phyloP scores from a whole-genome alignment of 371 early-diverging fungal genomes.

The Haplosporangium sp. region DNA sequence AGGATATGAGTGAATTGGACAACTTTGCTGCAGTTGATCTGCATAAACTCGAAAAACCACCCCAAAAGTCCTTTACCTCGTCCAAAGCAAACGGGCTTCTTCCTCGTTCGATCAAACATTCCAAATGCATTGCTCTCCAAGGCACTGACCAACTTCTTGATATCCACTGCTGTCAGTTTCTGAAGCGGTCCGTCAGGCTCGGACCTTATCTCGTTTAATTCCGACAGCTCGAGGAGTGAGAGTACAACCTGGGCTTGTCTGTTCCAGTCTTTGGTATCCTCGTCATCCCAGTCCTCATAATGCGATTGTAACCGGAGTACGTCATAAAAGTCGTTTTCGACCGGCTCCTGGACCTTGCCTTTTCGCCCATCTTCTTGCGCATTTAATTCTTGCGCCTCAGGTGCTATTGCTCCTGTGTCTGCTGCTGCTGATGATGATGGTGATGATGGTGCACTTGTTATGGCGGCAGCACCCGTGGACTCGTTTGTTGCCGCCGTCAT shows the following conservation, averaged over 20 bases:
- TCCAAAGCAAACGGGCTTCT: constrained; percentile 46
- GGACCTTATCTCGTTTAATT: constrained; percentile 30
- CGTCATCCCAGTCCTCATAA: constrained; percentile 52
- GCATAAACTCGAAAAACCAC: not conserved
- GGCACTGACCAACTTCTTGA: constrained; percentile 44
- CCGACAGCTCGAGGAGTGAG: constrained; percentile 34
- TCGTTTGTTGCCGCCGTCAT: not conserved
- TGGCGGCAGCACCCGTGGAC: too few relatives aligned
- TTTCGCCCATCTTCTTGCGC: not conserved
- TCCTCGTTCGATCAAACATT: constrained; percentile 50
- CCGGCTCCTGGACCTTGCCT: constrained; percentile 25
- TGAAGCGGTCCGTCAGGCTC: constrained; percentile 6
- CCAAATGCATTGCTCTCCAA: constrained; percentile 54
- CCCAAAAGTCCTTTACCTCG: constrained; percentile 26
- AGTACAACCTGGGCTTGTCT: constrained; percentile 36
- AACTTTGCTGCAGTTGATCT: not conserved
- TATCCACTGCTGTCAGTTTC: constrained; percentile 16
- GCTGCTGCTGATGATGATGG: not conserved
- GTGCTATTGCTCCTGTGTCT: not conserved
- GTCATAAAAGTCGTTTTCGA: constrained; percentile 53
- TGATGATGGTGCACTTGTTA: not conserved
- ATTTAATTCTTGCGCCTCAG: not conserved
- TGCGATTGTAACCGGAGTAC: constrained; percentile 48
- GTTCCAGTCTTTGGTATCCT: constrained; percentile 51
- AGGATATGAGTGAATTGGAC: not conserved